Evolutionary conservation across 306 rosid species (phyloP), one percentile per base, ranked within the genome.

Genomic region (Rubus idaeus): DNA sequence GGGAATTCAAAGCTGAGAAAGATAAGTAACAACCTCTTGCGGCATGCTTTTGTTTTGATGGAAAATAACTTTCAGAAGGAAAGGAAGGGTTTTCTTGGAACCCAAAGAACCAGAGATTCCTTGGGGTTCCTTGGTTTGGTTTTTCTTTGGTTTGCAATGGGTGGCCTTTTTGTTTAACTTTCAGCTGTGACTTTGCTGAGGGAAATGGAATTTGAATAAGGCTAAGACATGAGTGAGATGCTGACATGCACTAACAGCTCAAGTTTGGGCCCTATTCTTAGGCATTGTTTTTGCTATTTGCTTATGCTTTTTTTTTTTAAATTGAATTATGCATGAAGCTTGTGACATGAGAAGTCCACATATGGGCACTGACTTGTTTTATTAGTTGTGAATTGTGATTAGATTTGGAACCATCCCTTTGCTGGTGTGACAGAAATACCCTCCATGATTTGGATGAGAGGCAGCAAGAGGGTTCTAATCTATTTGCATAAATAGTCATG

Each of bases 61-160:
- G 82, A 49, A 46, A 68, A 61, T 77, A 10, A 70, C 84, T 79
- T 56, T 76, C 79, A 42, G 42, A 83, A 69, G 89, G 46, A 50
- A 81, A 79, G 88, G 55, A 56, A 88, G 73, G 74, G 71, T 62
- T 81, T 62, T 78, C 88, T 79, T 82, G 84, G 81, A 82, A 82
- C 69, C 70, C 87, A 85, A 87, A 84, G 87, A 84, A 88, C 75
- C 78, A 84, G 77, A 84, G 75, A 77, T 84, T 86, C 86, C 82
- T 80, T 85, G 83, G 88, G 82, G 50, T 50, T 78, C 78, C 68
- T 71, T 84, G 88, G 69, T 76, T 82, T 68, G 53, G 81, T 84
- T 79, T 84, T 86, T 69, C 75, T 82, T 74, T 41, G 66, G 78
- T 77, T n/a, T 75, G 67, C 52, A 75, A 88, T 77, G 62, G 73